These are phyloP conservation scores for Arachnopeziza araneosa DNA, from an alignment of 2,329 filamentous ascomycete species.

Conservation along the genomic window DNA sequence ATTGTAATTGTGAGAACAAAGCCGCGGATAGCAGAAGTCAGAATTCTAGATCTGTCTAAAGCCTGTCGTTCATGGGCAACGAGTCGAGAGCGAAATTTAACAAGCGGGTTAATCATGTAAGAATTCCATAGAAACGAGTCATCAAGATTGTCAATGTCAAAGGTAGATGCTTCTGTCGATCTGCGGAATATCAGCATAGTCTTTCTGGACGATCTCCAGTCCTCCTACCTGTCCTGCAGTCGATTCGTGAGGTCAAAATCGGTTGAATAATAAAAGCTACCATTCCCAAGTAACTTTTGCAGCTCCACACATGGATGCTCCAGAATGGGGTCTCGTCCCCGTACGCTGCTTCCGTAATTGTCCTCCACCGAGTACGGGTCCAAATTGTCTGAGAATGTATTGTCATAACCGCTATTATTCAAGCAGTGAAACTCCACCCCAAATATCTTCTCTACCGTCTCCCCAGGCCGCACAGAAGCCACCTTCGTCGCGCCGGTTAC, in stretches of 20 bases:
- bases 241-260: conserved; percentile 95
- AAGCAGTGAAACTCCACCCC: conserved; percentile 91
- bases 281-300: conserved; percentile 86
- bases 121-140: conserved; percentile 95
- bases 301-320: conserved; percentile 89
- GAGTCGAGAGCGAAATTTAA: conserved; percentile 81
- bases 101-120: conserved; percentile 92
- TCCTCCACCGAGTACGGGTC: conserved; percentile 27
- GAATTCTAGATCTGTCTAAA: conserved; percentile 79
- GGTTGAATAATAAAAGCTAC: conserved; percentile 97
- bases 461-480: conserved; percentile 77
- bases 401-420: conserved; percentile 80
- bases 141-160: conserved; percentile 90
- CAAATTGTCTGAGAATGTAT: conserved; percentile 52
- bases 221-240: conserved; percentile 71
- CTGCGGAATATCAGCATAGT: conserved; percentile 38
- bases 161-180: conserved; percentile 67
- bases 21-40: conserved; percentile 90
- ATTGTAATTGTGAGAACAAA: conserved; percentile 86
- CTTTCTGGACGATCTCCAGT: not conserved
- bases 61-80: conserved; percentile 67
- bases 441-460: conserved; percentile 82
- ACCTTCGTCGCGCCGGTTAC: conserved; percentile 75
- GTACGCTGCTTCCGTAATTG: conserved; percentile 46
- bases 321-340: conserved; percentile 62